phyloP scores from a whole-genome alignment of 805 yeast genomes.

The Starmerella cellae region DNA sequence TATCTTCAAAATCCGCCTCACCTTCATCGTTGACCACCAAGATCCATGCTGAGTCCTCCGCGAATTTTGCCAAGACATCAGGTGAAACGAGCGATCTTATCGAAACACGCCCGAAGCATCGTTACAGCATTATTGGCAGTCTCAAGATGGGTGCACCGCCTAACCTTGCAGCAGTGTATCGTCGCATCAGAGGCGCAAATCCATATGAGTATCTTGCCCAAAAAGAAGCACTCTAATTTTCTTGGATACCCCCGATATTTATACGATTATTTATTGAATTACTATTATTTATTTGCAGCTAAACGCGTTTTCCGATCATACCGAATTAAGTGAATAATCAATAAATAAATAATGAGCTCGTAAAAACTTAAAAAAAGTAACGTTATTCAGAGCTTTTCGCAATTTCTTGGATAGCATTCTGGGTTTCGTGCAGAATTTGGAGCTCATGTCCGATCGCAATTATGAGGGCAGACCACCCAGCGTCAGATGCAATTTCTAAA shows the following conservation, averaged over 20 bases:
- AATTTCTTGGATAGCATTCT: constrained; percentile 15
- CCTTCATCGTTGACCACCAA: no score
- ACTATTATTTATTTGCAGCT: no score
- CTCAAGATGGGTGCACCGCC: constrained; percentile 16
- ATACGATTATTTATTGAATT: no score
- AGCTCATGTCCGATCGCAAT: constrained; percentile 26
- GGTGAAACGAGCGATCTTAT: background rate
- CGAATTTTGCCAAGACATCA: no score
- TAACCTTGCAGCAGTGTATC: constrained; percentile 14
- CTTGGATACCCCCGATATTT: no score
- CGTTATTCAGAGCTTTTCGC: no score
- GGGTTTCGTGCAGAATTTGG: constrained; percentile 20
- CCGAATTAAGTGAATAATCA: no score
- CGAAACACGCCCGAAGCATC: constrained; percentile 14
- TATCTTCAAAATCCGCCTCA: no score
- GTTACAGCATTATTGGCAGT: constrained; percentile 12
- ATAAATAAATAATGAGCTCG: no score
- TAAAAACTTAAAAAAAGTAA: background rate
- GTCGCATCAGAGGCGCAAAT: constrained; percentile 1
- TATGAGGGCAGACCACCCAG: constrained; percentile 22
- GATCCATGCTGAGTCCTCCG: no score
- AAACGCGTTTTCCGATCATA: no score
- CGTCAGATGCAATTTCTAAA: constrained; percentile 14
- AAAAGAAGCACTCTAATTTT: background rate
- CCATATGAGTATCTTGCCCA: background rate